A percentile compares a stretch with the other conserved stretches of the same genome.
These are phyloP conservation scores for Phanerodontia chrysosporium DNA, from an alignment of 768 basidiomycete genomes.

Conservation along the genomic window DNA sequence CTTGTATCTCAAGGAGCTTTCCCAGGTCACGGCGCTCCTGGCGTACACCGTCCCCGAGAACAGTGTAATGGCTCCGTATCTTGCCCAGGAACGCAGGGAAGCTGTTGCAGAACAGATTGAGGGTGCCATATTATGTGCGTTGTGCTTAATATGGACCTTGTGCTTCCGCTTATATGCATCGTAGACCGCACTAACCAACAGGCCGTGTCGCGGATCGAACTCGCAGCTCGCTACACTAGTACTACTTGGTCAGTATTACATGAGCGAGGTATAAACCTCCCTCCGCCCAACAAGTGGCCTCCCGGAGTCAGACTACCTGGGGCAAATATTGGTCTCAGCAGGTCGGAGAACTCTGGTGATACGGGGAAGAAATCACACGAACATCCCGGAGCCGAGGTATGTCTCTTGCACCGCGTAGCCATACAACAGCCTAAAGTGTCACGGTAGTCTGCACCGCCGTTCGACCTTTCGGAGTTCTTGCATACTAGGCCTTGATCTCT, in stretches of 20 bases:
- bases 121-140: conserved; percentile 77
- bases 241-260: conserved; percentile 55
- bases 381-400: neutral
- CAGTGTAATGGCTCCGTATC: conserved; percentile 71
- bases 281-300: conserved; percentile 31
- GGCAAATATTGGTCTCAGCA: neutral
- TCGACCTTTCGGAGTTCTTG: conserved; percentile 53
- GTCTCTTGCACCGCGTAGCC: neutral
- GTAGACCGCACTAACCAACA: conserved; percentile 50
- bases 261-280: conserved; percentile 43
- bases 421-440: neutral
- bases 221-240: conserved; percentile 62
- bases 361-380: conserved; percentile 3
- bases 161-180: neutral
- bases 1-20: conserved; percentile 65
- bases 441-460: conserved; percentile 41
- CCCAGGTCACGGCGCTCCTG: conserved; percentile 70
- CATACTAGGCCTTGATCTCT: conserved; percentile 38
- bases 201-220: conserved; percentile 57
- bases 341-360: neutral
- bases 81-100: conserved; percentile 73
- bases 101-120: conserved; percentile 87
- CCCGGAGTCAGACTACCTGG: conserved; percentile 38
- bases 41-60: conserved; percentile 81
- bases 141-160: neutral